Conservation (phyloP, 2,329 filamentous ascomycete genomes). For the Sporothrix mexicana region DNA sequence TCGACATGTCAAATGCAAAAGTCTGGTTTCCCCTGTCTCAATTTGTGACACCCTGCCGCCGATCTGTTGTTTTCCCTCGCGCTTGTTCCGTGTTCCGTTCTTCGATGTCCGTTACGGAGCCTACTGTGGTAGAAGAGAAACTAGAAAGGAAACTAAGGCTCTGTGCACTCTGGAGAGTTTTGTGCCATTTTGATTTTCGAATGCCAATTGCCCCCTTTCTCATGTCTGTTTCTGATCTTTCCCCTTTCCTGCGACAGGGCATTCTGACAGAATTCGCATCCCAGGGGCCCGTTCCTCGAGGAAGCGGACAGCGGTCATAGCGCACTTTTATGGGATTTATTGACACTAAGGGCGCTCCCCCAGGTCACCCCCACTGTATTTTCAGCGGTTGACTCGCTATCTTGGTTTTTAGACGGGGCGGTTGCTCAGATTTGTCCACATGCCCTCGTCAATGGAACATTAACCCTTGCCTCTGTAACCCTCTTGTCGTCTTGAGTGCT, state of each 20-base stretch:
- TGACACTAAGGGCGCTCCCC: slow-evolving; percentile 7
- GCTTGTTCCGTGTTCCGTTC: slow-evolving; percentile 13
- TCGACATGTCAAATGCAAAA: not conserved
- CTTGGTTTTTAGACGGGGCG: slow-evolving; percentile 12
- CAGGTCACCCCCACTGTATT: slow-evolving; percentile 19
- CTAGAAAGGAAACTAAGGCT: not conserved
- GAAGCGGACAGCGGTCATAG: slow-evolving; percentile 16
- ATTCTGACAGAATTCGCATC: slow-evolving; percentile 29
- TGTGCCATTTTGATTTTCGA: not conserved
- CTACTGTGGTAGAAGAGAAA: not conserved
- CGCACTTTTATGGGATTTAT: not conserved
- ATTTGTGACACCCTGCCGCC: slow-evolving; percentile 30
- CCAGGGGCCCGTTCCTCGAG: slow-evolving; percentile 6
- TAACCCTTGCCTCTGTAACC: not conserved
- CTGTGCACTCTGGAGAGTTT: not conserved
- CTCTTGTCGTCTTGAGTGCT: not conserved
- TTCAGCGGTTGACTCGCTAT: not conserved
- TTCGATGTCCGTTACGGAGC: slow-evolving; percentile 14
- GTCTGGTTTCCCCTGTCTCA: slow-evolving; percentile 27
- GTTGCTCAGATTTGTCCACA: slow-evolving; percentile 18
- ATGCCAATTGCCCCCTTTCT: slow-evolving; percentile 16
- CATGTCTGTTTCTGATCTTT: slow-evolving; percentile 17
- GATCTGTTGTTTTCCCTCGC: slow-evolving; percentile 20
- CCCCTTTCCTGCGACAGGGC: slow-evolving; percentile 24
- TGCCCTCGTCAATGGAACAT: not conserved